Percentiles rank a stretch among this genome's conserved stretches.
Evolutionary conservation across 352 stramenopile genomes (phyloP).

Genomic region (Pseudoperonospora humuli): DNA sequence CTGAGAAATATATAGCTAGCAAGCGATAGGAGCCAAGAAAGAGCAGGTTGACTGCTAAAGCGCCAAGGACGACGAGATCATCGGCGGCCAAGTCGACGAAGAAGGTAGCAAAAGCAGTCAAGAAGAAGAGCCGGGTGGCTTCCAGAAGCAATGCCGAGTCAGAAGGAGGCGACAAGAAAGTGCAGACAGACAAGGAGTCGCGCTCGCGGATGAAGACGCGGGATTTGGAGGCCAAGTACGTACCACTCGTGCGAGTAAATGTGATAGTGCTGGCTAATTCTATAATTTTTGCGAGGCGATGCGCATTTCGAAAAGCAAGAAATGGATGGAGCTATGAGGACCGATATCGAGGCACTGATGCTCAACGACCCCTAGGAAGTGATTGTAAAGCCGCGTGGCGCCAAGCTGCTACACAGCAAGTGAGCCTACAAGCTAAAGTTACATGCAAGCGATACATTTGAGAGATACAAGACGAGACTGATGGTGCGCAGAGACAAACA

Average conservation of each 20-base stretch:
- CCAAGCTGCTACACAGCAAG: conserved; percentile 13
- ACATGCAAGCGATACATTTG: conserved; percentile 6
- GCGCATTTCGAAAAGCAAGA: background rate
- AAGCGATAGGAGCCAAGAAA: conserved; percentile 2
- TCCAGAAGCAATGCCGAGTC: background rate
- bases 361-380: conserved; percentile 8
- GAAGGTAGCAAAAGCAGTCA: no score
- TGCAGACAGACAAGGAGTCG: background rate
- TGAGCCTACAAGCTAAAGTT: conserved; percentile 17
- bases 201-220: no score
- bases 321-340: background rate
- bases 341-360: background rate
- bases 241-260: no score
- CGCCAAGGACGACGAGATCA: no score
- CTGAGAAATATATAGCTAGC: background rate
- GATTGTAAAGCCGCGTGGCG: background rate
- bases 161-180: background rate
- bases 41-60: background rate
- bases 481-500: background rate
- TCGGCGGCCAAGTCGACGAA: no score
- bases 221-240: no score
- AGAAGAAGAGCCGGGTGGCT: no score
- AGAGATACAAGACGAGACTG: conserved; percentile 3
- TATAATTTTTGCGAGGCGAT: no score
- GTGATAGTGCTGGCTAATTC: no score